These are phyloP conservation scores for Capsicum chinense DNA, from an alignment of 257 asterid genomes.

Conservation along the genomic window DNA sequence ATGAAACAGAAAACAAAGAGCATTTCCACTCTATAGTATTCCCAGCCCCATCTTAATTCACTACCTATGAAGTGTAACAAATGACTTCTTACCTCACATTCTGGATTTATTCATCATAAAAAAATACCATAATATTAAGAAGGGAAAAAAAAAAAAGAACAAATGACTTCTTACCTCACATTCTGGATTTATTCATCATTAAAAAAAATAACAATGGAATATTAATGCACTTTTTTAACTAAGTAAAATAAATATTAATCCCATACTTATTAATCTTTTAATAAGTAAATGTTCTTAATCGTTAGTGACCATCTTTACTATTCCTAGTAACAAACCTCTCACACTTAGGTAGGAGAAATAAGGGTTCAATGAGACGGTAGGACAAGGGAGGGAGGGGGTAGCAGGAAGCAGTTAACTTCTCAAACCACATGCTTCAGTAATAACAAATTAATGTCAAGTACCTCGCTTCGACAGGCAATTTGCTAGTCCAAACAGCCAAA, in stretches of 20 bases:
- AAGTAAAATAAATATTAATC: neutral
- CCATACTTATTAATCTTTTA: neutral
- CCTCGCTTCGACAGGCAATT: slow-evolving; percentile 80
- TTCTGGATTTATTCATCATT: slow-evolving; percentile 4
- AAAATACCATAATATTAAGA: neutral
- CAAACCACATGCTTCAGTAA: slow-evolving; percentile 10
- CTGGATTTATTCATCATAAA: neutral
- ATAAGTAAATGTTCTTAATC: neutral
- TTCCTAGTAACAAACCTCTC: neutral
- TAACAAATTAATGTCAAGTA: slow-evolving; percentile 35
- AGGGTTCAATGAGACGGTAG: neutral
- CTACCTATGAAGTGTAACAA: neutral
- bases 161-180: slow-evolving; percentile 10
- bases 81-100: slow-evolving; percentile 4
- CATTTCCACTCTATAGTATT: neutral
- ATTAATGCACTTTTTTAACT: neutral
- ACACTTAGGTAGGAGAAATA: neutral
- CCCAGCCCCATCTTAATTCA: neutral
- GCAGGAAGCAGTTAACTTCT: neutral
- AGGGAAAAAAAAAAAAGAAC: neutral
- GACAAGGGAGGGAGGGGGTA: neutral
- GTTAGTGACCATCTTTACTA: slow-evolving; percentile 1
- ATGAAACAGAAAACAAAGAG: neutral
- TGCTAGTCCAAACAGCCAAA: slow-evolving; percentile 72
- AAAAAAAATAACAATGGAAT: neutral